These are phyloP conservation scores for Teratosphaeria pseudoeucalypti DNA, from an alignment of 2,329 filamentous ascomycete species.

Conservation along the genomic window DNA sequence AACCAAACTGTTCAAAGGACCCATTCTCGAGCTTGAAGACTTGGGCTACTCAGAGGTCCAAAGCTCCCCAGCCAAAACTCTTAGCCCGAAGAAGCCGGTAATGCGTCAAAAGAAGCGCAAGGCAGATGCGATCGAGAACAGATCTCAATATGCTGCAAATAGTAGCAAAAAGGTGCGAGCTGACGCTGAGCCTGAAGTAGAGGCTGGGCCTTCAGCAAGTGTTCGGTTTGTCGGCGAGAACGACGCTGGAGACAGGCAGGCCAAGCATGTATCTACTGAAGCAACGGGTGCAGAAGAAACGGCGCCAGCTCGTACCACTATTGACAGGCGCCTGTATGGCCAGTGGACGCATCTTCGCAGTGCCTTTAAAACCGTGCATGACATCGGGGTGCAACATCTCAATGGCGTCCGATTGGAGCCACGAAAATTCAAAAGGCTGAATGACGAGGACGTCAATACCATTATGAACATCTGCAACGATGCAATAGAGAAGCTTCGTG, in stretches of 20 bases:
- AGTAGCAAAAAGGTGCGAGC: background rate
- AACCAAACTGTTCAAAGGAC: background rate
- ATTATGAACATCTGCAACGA: constrained; percentile 3
- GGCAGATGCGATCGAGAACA: background rate
- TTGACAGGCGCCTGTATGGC: constrained; percentile 1
- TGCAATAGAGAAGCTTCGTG: background rate
- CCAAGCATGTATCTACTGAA: background rate
- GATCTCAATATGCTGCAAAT: background rate
- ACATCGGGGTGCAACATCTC: constrained; percentile 2
- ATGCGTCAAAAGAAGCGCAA: background rate
- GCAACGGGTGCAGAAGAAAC: background rate
- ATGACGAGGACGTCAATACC: background rate
- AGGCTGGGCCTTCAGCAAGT: background rate
- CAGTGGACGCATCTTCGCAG: constrained; percentile 2
- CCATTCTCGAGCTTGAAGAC: background rate
- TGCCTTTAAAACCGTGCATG: background rate
- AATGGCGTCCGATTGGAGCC: background rate
- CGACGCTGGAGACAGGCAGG: background rate
- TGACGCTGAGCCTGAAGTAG: background rate
- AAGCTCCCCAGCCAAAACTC: background rate
- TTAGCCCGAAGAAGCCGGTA: background rate
- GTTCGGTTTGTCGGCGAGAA: background rate
- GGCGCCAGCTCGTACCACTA: background rate
- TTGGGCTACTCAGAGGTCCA: background rate
- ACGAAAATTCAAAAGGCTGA: background rate